Conservation (phyloP, 23 red algal species). For the Gracilariopsis chorda region DNA sequence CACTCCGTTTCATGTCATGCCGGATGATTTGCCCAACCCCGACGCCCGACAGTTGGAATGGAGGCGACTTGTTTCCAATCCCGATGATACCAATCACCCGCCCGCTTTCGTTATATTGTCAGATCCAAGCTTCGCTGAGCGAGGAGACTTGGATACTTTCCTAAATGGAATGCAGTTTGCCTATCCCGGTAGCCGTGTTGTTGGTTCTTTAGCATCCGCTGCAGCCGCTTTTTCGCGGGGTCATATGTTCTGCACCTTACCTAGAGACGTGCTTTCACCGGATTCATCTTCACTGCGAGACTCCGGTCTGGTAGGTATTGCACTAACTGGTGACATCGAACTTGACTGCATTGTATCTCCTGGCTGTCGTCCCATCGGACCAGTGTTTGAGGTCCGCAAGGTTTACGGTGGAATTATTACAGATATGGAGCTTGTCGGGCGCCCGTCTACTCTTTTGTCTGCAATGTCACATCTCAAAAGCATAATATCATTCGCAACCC, state of each 20-base stretch:
- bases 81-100: constrained; percentile 2
- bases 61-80: constrained; percentile 52
- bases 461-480: constrained; percentile 55
- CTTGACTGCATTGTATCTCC: constrained; percentile 53
- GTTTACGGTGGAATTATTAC: constrained; percentile 16
- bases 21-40: constrained; percentile 60
- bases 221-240: constrained; percentile 39
- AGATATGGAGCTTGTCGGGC: constrained; percentile 70
- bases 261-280: constrained; percentile 52
- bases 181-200: constrained; percentile 41
- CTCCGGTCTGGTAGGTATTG: constrained; percentile 65
- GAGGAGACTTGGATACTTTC: constrained; percentile 54
- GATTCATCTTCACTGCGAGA: constrained; percentile 30
- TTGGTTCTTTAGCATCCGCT: constrained; percentile 45
- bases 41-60: constrained; percentile 50
- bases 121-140: constrained; percentile 41
- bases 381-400: constrained; percentile 49
- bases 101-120: constrained; percentile 67
- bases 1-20: constrained; percentile 66
- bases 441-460: constrained; percentile 39
- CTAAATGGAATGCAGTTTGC: constrained; percentile 64
- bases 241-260: constrained; percentile 72
- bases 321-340: constrained; percentile 61
- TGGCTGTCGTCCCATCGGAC: constrained; percentile 60
- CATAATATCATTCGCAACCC: constrained; percentile 56